Conservation (phyloP, 495 filamentous ascomycete genomes). For the Hyphodiscus hymeniophilus region DNA sequence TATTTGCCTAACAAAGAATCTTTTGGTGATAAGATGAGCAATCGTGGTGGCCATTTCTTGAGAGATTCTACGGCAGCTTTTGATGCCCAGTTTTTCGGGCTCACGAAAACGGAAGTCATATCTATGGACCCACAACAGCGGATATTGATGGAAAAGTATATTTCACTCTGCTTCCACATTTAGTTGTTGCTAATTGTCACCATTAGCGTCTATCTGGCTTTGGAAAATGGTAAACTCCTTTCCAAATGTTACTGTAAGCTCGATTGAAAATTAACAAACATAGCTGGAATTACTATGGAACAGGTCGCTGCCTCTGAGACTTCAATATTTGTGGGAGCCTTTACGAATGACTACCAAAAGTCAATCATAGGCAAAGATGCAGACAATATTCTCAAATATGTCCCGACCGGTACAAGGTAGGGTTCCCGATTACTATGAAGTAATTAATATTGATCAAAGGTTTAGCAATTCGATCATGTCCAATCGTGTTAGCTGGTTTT, state of each 20-base stretch:
- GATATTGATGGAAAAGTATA: conserved; percentile 37
- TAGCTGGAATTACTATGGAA: conserved; percentile 35
- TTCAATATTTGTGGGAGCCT: conserved; percentile 26
- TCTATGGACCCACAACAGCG: conserved; percentile 52
- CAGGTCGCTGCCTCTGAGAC: conserved; percentile 21
- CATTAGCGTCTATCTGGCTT: conserved; percentile 37
- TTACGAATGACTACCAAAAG: conserved; percentile 30
- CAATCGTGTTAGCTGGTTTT: conserved; percentile 43
- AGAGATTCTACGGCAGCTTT: conserved; percentile 31
- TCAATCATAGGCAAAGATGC: conserved; percentile 26
- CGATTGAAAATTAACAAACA: not conserved
- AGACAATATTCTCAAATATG: conserved; percentile 12
- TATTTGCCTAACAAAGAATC: not conserved
- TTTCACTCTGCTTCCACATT: not conserved
- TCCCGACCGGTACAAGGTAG: conserved; percentile 11
- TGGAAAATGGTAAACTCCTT: conserved; percentile 40
- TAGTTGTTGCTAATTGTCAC: not conserved
- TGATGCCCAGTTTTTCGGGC: conserved; percentile 44
- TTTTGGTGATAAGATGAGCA: not conserved
- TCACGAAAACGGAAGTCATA: conserved; percentile 35
- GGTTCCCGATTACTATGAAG: not conserved
- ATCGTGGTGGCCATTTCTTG: conserved; percentile 31
- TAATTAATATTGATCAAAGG: conserved; percentile 34
- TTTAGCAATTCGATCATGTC: conserved; percentile 36
- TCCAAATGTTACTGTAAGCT: not conserved